Percentiles rank a stretch among this genome's conserved stretches.
Evolutionary conservation across 2,329 filamentous ascomycete species (phyloP).

Genomic region (Ophiostoma sp.): DNA sequence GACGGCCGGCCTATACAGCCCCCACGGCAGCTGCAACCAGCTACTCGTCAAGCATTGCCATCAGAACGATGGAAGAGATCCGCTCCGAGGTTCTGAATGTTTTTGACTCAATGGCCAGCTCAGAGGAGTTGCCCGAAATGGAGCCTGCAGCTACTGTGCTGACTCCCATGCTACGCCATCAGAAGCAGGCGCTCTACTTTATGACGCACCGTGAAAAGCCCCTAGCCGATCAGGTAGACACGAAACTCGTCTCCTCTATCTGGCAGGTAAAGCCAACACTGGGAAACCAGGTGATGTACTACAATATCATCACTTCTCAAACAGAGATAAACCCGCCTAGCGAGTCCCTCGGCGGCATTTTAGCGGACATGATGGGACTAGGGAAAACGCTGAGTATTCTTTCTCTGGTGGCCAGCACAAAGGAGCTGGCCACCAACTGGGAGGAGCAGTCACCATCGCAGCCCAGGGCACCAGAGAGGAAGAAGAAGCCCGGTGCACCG

Average conservation of each 20-base stretch:
- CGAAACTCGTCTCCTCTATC: conserved; percentile 61
- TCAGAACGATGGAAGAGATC: conserved; percentile 74
- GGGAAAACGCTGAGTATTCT: conserved; percentile 83
- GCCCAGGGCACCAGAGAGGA: conserved; percentile 38
- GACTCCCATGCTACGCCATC: conserved; percentile 71
- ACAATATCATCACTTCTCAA: conserved; percentile 80
- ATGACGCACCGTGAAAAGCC: conserved; percentile 73
- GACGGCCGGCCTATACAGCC: background rate
- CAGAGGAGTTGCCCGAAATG: conserved; percentile 68
- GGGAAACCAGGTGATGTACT: conserved; percentile 56
- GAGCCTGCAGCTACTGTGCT: conserved; percentile 58
- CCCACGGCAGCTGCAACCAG: background rate
- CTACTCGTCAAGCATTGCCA: background rate
- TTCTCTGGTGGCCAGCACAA: conserved; percentile 64
- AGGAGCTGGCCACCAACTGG: conserved; percentile 59
- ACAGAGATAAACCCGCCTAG: conserved; percentile 54
- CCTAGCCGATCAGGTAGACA: conserved; percentile 52
- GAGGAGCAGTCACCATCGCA: conserved; percentile 48
- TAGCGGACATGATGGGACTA: conserved; percentile 86
- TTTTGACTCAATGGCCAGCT: conserved; percentile 76
- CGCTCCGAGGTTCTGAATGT: conserved; percentile 77
- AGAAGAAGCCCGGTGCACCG: conserved; percentile 34
- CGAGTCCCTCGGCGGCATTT: conserved; percentile 65
- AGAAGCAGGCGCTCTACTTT: conserved; percentile 85
- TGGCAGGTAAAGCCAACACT: conserved; percentile 60